These are phyloP conservation scores for Trichosporon asahii DNA, from an alignment of 1,284 basidiomycete species.

Conservation along the genomic window DNA sequence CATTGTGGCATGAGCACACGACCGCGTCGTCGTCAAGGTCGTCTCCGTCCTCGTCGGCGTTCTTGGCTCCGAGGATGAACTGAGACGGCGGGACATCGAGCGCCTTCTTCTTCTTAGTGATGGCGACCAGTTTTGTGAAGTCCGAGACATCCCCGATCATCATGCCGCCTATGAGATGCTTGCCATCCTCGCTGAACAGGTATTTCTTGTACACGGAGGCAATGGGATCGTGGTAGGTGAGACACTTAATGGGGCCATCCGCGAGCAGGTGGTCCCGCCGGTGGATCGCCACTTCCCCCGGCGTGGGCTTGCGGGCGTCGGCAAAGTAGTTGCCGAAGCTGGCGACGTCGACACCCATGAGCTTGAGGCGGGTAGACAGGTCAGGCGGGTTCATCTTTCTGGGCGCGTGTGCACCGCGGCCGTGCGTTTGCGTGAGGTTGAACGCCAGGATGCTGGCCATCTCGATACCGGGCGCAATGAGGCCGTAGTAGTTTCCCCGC, in stretches of 20 bases:
- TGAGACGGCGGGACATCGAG: conserved; percentile 31
- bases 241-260: too few relatives aligned
- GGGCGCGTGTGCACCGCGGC: conserved; percentile 55
- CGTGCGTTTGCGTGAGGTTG: conserved; percentile 59
- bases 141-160: conserved; percentile 74
- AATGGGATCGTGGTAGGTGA: conserved; percentile 62
- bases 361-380: conserved; percentile 63
- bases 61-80: conserved; percentile 70
- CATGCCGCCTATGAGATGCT: conserved; percentile 71
- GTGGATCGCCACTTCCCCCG: too few relatives aligned
- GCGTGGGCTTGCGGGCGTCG: conserved; percentile 45
- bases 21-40: conserved; percentile 76
- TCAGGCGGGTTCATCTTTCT: conserved; percentile 62
- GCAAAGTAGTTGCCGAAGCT: conserved; percentile 66
- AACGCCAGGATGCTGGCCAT: conserved; percentile 45
- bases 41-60: conserved; percentile 61
- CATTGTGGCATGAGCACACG: conserved; percentile 53
- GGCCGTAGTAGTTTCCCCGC: too few relatives aligned
- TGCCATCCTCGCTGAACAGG: conserved; percentile 71
- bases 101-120: conserved; percentile 64
- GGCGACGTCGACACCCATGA: conserved; percentile 70
- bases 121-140: conserved; percentile 62
- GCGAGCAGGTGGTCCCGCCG: too few relatives aligned
- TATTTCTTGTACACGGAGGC: conserved; percentile 70
- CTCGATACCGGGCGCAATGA: too few relatives aligned